Conservation (phyloP, 139 green algal species). For the Tetradesmus lagerheimii region DNA sequence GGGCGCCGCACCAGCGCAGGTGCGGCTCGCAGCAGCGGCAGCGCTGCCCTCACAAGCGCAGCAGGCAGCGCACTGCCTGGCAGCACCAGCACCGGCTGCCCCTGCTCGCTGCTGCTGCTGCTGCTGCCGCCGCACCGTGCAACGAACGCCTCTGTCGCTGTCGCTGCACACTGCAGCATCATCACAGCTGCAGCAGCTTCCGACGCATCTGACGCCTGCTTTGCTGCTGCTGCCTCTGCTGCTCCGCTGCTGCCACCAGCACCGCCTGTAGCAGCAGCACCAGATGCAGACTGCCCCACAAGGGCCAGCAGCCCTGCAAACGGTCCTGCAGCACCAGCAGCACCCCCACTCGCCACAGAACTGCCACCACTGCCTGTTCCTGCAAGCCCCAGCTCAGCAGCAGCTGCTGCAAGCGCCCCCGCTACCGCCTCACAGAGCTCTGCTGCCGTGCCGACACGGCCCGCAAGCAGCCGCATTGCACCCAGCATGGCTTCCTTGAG, state of each 20-base stretch:
- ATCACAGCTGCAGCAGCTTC: constrained; percentile 18
- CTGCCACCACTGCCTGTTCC: neutral
- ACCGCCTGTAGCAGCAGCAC: neutral
- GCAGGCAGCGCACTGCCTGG: constrained; percentile 30
- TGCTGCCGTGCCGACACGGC: constrained; percentile 4
- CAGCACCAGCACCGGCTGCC: neutral
- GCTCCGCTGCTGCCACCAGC: neutral
- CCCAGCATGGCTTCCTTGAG: constrained; percentile 6
- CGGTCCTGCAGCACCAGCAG: neutral
- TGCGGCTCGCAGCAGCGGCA: neutral
- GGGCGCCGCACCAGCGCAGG: neutral
- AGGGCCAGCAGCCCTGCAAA: constrained; percentile 1
- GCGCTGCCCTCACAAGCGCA: constrained; percentile 8
- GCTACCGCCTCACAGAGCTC: constrained; percentile 42
- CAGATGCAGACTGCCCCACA: neutral
- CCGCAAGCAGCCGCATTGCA: constrained; percentile 12
- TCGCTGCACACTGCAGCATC: constrained; percentile 27
- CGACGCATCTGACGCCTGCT: neutral
- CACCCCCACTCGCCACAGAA: neutral
- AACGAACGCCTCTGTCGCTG: constrained; percentile 17
- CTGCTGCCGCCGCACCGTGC: constrained; percentile 1
- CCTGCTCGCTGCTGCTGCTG: too few species aligned
- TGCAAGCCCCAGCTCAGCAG: constrained; percentile 22
- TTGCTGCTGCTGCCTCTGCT: constrained; percentile 6
- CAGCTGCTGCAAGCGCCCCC: constrained; percentile 9